Evolutionary conservation across 116 monocot species (phyloP).

Genomic region (Iris pallida): DNA sequence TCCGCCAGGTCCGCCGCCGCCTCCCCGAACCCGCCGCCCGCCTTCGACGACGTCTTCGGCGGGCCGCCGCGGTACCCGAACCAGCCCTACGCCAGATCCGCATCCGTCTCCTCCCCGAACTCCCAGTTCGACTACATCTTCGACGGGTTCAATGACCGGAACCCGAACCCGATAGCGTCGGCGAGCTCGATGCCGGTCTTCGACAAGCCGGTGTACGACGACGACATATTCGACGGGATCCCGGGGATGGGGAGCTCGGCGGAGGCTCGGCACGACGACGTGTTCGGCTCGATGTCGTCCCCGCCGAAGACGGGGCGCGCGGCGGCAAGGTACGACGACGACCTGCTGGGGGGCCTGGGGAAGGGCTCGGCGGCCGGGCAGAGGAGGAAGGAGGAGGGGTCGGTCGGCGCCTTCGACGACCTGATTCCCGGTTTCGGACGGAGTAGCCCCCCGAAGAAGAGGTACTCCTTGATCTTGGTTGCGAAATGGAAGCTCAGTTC

Average conservation of each 20-base stretch:
- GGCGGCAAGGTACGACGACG: conserved; percentile 19
- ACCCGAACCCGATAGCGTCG: conserved; percentile 6
- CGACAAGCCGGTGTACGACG: conserved; percentile 91
- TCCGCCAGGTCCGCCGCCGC: conserved; percentile 4
- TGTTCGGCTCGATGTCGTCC: conserved; percentile 39
- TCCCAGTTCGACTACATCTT: conserved; percentile 35
- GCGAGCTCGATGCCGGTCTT: conserved; percentile 45
- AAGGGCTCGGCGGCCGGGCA: conserved; percentile 10
- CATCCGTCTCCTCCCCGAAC: conserved; percentile 6
- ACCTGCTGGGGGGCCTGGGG: conserved; percentile 43
- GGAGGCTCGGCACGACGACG: conserved; percentile 44
- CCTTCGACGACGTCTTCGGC: conserved; percentile 34
- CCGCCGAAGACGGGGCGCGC: background rate
- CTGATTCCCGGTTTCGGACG: conserved; percentile 77
- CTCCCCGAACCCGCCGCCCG: conserved; percentile 11
- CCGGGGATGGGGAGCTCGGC: conserved; percentile 58
- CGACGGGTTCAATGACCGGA: conserved; percentile 17
- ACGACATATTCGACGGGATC: conserved; percentile 83
- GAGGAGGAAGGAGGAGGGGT: conserved; percentile 11
- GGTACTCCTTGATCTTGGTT: conserved; percentile 18
- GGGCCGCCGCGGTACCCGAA: background rate
- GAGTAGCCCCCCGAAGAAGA: conserved; percentile 28
- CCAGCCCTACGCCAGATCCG: background rate
- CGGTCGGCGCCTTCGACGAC: conserved; percentile 45
- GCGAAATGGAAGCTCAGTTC: no score